These are phyloP conservation scores for Fonsecaea multimorphosa DNA, from an alignment of 2,329 filamentous ascomycete genomes.

Conservation along the genomic window DNA sequence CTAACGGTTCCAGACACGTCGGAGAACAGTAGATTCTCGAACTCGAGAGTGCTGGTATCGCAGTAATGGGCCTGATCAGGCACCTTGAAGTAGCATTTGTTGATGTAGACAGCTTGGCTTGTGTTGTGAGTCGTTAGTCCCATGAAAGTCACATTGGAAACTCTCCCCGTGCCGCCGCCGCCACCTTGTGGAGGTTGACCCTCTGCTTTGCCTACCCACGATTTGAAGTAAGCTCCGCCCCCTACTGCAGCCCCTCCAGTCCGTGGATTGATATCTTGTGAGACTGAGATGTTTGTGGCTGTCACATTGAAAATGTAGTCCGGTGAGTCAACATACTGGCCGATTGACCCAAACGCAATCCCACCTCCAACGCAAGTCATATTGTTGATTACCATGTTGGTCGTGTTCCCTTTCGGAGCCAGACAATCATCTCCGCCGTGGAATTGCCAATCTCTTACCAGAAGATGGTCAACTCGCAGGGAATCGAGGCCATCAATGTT, in stretches of 20 bases:
- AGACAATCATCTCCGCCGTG: slow-evolving; percentile 18
- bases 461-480: slow-evolving; percentile 17
- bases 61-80: slow-evolving; percentile 13
- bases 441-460: slow-evolving; percentile 15
- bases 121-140: slow-evolving; percentile 14
- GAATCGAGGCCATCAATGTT: slow-evolving; percentile 21
- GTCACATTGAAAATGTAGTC: slow-evolving; percentile 18
- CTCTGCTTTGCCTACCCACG: slow-evolving; percentile 13
- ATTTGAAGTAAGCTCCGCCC: slow-evolving; percentile 19
- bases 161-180: slow-evolving; percentile 9
- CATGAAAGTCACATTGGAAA: slow-evolving; percentile 12
- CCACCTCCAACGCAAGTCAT: slow-evolving; percentile 15
- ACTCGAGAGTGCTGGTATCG: slow-evolving; percentile 19
- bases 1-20: slow-evolving; percentile 19
- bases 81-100: slow-evolving; percentile 20
- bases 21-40: slow-evolving; percentile 12
- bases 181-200: slow-evolving; percentile 15
- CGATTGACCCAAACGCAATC: slow-evolving; percentile 11
- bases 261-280: slow-evolving; percentile 11
- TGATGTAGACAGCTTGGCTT: slow-evolving; percentile 4
- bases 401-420: slow-evolving; percentile 15
- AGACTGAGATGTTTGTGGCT: slow-evolving; percentile 10
- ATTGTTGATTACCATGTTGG: slow-evolving; percentile 16
- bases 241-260: slow-evolving; percentile 9
- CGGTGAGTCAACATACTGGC: slow-evolving; percentile 15